These are phyloP conservation scores for Botryosphaeria agaves DNA, from an alignment of 2,329 filamentous ascomycete genomes.

Conservation along the genomic window DNA sequence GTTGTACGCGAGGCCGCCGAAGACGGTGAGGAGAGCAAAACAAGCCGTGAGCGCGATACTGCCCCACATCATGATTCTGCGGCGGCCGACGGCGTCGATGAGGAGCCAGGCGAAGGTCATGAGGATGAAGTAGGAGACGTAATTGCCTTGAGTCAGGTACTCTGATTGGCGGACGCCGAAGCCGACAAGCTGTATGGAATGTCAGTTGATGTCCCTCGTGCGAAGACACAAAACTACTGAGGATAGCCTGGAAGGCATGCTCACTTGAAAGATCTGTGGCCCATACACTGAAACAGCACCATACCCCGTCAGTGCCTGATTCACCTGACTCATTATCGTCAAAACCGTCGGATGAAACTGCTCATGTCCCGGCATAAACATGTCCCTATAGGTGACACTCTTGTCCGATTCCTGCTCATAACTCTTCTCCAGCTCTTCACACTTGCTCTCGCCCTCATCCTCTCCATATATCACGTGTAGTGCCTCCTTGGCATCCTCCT, in stretches of 20 bases:
- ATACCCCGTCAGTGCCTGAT: constrained; percentile 40
- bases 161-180: constrained; percentile 34
- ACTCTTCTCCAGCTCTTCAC: constrained; percentile 32
- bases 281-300: constrained; percentile 45
- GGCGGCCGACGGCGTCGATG: constrained; percentile 37
- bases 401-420: constrained; percentile 32
- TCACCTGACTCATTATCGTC: constrained; percentile 45
- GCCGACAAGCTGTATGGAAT: constrained; percentile 28
- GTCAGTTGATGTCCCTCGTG: not conserved
- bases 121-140: constrained; percentile 40
- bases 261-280: constrained; percentile 41
- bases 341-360: constrained; percentile 45
- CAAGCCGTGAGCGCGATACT: constrained; percentile 28
- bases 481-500: constrained; percentile 32
- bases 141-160: constrained; percentile 41
- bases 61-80: constrained; percentile 36
- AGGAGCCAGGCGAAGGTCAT: constrained; percentile 45
- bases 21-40: constrained; percentile 34
- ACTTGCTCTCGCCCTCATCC: constrained; percentile 27
- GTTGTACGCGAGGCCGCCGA: constrained; percentile 30
- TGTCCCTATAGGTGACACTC: constrained; percentile 35
- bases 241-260: constrained; percentile 1
- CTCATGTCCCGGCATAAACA: constrained; percentile 35
- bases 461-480: constrained; percentile 33
- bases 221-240: constrained; percentile 1